A percentile compares a stretch with the other conserved stretches of the same genome.
Conservation (phyloP, 768 basidiomycete species). For the Astraeus odoratus region DNA sequence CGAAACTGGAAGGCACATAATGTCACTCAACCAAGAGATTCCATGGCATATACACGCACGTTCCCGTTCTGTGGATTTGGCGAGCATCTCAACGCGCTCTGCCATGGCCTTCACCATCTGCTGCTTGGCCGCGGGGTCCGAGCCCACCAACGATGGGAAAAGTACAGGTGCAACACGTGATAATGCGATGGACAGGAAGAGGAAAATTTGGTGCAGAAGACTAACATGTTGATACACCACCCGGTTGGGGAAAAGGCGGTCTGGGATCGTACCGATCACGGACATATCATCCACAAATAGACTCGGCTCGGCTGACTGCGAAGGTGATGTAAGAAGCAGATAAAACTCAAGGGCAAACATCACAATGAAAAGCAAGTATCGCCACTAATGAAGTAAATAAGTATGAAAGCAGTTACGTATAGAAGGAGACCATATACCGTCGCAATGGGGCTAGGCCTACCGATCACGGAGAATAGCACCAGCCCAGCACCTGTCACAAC, state of each 20-base stretch:
- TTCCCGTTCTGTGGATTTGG: constrained; percentile 48
- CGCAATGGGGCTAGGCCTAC: constrained; percentile 50
- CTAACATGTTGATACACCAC: constrained; percentile 71
- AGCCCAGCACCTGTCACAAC: constrained; percentile 51
- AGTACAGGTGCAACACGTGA: constrained; percentile 65
- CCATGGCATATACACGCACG: constrained; percentile 26
- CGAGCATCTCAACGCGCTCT: constrained; percentile 36
- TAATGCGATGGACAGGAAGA: constrained; percentile 68
- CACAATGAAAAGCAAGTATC: constrained; percentile 63
- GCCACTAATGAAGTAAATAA: too few species aligned
- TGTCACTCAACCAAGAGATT: constrained; percentile 1
- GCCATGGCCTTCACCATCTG: constrained; percentile 31
- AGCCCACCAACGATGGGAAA: constrained; percentile 32
- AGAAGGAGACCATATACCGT: constrained; percentile 44
- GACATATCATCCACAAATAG: constrained; percentile 17
- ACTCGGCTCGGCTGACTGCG: constrained; percentile 16
- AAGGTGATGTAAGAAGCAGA: constrained; percentile 56
- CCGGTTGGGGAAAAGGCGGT: constrained; percentile 50
- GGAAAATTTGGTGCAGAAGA: constrained; percentile 71
- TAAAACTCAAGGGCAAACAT: constrained; percentile 57
- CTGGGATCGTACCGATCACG: constrained; percentile 25
- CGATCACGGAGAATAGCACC: constrained; percentile 56
- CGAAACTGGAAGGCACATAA: constrained; percentile 31
- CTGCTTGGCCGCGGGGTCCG: constrained; percentile 23
- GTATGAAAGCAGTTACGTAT: constrained; percentile 2